phyloP scores from a whole-genome alignment of 1,284 basidiomycete species.

The Sanghuangporus sanghuang region DNA sequence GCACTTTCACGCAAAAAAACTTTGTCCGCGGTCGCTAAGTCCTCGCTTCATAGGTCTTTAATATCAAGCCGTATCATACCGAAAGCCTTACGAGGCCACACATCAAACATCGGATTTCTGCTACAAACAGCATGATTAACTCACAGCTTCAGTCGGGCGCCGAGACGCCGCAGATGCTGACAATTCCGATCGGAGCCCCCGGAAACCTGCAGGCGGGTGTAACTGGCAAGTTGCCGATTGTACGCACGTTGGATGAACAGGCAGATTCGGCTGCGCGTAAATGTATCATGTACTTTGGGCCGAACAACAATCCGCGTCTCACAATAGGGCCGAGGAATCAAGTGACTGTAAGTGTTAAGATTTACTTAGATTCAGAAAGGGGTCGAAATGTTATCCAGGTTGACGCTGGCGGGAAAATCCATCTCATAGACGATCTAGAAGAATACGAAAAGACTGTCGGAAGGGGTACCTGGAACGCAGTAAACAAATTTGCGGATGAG shows the following conservation, averaged over 20 bases:
- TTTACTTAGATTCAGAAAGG: neutral
- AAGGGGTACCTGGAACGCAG: conserved; percentile 68
- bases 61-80: conserved; percentile 76
- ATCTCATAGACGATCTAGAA: conserved; percentile 71
- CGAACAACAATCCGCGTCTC: conserved; percentile 73
- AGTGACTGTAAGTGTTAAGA: conserved; percentile 41
- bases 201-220: conserved; percentile 41
- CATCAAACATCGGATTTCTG: conserved; percentile 73
- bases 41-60: conserved; percentile 42
- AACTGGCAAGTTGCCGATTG: conserved; percentile 58
- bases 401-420: conserved; percentile 74
- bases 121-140: conserved; percentile 40
- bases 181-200: conserved; percentile 41
- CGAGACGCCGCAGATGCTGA: conserved; percentile 66
- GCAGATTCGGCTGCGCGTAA: conserved; percentile 80
- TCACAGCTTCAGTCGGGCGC: conserved; percentile 68
- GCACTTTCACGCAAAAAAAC: neutral
- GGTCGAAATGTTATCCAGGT: conserved; percentile 26
- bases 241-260: conserved; percentile 74
- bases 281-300: conserved; percentile 75
- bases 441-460: conserved; percentile 65
- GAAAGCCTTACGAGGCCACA: conserved; percentile 70
- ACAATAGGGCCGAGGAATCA: conserved; percentile 76
- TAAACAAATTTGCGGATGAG: conserved; percentile 75
- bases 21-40: neutral